Evolutionary conservation across 768 basidiomycete genomes (phyloP).

Genomic region (Tylopilus intermedius): DNA sequence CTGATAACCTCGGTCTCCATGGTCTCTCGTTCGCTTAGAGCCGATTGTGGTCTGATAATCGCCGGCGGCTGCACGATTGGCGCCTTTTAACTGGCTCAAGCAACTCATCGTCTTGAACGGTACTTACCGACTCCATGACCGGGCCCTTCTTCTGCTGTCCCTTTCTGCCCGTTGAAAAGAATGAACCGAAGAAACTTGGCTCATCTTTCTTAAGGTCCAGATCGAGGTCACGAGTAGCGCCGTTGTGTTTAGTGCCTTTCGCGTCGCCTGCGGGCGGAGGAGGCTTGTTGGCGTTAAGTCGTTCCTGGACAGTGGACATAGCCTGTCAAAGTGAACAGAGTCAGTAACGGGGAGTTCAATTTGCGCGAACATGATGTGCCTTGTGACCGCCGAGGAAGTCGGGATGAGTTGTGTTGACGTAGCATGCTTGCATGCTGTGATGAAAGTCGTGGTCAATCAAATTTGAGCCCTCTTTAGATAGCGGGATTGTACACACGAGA

Average conservation of each 20-base stretch:
- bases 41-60: constrained; percentile 84
- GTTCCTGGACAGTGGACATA: constrained; percentile 80
- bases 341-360: neutral
- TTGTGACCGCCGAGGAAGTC: constrained; percentile 98
- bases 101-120: constrained; percentile 9
- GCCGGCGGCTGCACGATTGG: constrained; percentile 59
- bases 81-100: constrained; percentile 1
- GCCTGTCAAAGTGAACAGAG: constrained; percentile 48
- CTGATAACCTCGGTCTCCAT: constrained; percentile 99
- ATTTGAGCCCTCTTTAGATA: neutral
- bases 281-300: constrained; percentile 77
- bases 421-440: constrained; percentile 92
- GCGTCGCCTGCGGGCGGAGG: constrained; percentile 53
- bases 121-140: constrained; percentile 52
- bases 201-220: constrained; percentile 88
- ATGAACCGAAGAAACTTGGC: constrained; percentile 88
- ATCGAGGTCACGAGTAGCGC: constrained; percentile 91
- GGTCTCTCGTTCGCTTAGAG: constrained; percentile 88
- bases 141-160: constrained; percentile 58
- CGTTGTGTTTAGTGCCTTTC: constrained; percentile 76
- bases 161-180: constrained; percentile 73
- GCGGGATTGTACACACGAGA: constrained; percentile 54
- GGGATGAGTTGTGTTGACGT: constrained; percentile 98
- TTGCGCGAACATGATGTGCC: constrained; percentile 30
- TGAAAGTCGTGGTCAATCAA: constrained; percentile 2